phyloP scores from a whole-genome alignment of 345 rosid species.

The Sisymbrium altissimum region DNA sequence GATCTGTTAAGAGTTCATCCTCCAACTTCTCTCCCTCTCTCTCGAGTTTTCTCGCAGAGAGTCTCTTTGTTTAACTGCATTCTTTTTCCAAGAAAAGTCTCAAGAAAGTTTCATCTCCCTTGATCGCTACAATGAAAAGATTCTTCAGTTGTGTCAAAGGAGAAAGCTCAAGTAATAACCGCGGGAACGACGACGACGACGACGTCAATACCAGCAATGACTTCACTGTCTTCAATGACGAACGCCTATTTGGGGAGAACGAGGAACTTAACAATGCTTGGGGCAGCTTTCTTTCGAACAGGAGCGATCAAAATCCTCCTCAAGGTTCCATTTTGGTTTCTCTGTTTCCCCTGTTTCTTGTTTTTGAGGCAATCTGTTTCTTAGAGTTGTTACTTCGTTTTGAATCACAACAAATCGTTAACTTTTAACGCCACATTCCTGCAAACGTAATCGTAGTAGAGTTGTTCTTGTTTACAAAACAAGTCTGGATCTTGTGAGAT shows the following conservation, averaged over 20 bases:
- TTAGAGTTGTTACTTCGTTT: not conserved
- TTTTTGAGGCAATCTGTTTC: not conserved
- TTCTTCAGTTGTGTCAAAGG: not conserved
- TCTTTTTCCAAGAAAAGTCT: not conserved
- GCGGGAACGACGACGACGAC: not conserved
- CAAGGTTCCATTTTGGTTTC: conserved; percentile 15
- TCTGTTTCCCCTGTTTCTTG: not conserved
- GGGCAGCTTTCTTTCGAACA: too few relatives aligned
- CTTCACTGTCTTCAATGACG: not conserved
- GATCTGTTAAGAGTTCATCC: not conserved
- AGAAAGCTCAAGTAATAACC: not conserved
- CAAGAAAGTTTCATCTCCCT: not conserved
- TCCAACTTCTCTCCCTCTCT: not conserved
- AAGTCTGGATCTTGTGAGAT: not conserved
- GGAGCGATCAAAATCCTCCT: not conserved
- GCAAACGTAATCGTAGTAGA: not conserved
- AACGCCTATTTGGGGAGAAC: not conserved
- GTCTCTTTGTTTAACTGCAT: not conserved
- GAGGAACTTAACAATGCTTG: not conserved
- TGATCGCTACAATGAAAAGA: not conserved
- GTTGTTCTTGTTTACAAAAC: not conserved
- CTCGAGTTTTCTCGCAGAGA: conserved; percentile 3
- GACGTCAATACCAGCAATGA: too few relatives aligned
- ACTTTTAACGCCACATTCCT: not conserved
- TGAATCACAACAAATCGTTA: not conserved